phyloP scores from a whole-genome alignment of 2,329 filamentous ascomycete genomes.

The Xylaria sp. region DNA sequence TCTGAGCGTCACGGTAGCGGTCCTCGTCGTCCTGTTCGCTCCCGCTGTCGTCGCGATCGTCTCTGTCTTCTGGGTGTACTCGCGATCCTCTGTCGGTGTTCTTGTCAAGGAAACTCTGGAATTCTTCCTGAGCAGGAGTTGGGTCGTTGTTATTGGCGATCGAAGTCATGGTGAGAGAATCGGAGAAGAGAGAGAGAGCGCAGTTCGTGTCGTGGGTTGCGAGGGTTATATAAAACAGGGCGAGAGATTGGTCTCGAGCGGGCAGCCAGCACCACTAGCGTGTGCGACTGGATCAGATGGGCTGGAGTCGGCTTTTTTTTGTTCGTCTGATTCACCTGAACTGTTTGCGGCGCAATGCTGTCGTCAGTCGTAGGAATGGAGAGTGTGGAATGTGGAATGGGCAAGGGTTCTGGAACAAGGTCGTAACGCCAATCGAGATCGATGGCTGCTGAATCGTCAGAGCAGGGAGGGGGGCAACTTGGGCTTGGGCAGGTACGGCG shows the following conservation, averaged over 20 bases:
- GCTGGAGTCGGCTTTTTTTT: constrained; percentile 4
- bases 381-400: neutral
- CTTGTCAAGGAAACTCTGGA: constrained; percentile 56
- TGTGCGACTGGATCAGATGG: constrained; percentile 7
- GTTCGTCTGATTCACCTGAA: constrained; percentile 2
- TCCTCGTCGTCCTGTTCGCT: constrained; percentile 53
- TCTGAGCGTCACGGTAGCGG: constrained; percentile 46
- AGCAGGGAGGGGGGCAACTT: neutral
- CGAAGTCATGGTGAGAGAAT: constrained; percentile 41
- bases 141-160: constrained; percentile 33
- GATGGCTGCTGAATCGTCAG: constrained; percentile 14
- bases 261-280: constrained; percentile 3
- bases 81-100: constrained; percentile 41
- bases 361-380: neutral
- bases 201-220: constrained; percentile 7
- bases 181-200: constrained; percentile 1
- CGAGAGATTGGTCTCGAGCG: neutral
- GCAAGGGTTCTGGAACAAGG: constrained; percentile 29
- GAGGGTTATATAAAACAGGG: constrained; percentile 16
- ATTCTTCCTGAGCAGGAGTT: constrained; percentile 62
- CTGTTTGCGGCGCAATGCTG: constrained; percentile 15
- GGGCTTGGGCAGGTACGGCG: too few species aligned
- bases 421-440: constrained; percentile 16
- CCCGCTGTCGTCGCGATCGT: constrained; percentile 41
- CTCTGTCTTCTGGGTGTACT: constrained; percentile 55